Evolutionary conservation across 345 rosid species (phyloP).

Genomic region (Rhizophora apiculata): DNA sequence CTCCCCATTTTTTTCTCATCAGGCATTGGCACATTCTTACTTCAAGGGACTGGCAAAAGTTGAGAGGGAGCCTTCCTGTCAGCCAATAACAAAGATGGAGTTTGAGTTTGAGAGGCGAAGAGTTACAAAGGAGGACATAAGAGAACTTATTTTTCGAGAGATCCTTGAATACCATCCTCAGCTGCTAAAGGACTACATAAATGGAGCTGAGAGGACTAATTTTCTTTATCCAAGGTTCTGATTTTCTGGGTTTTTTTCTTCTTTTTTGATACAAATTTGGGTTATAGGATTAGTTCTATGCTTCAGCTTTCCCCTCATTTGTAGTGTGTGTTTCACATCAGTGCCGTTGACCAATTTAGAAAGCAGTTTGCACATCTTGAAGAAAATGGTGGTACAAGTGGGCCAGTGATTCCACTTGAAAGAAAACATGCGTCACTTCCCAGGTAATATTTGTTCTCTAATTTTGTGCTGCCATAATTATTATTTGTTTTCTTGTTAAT

Average conservation of each 20-base stretch:
- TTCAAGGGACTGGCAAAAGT: constrained; percentile 83
- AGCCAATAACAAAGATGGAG: constrained; percentile 92
- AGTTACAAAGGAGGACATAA: constrained; percentile 82
- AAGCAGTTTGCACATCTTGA: constrained; percentile 92
- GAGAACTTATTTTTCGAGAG: constrained; percentile 82
- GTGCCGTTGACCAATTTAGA: constrained; percentile 89
- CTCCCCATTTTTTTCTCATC: constrained; percentile 6
- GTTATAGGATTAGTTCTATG: not conserved
- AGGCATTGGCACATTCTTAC: constrained; percentile 93
- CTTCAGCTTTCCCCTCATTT: constrained; percentile 13
- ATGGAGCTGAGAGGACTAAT: constrained; percentile 81
- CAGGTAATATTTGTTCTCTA: constrained; percentile 38
- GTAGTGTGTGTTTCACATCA: constrained; percentile 28
- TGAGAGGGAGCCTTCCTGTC: constrained; percentile 94
- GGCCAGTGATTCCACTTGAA: constrained; percentile 62
- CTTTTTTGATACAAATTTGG: not conserved
- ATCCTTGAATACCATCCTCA: constrained; percentile 96
- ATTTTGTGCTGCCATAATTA: not conserved
- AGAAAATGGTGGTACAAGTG: constrained; percentile 73
- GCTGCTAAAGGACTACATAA: constrained; percentile 73
- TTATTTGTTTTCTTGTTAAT: not conserved
- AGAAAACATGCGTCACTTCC: constrained; percentile 93
- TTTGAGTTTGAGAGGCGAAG: constrained; percentile 95
- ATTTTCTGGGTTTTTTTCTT: constrained; percentile 1
- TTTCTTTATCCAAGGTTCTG: constrained; percentile 90